Evolutionary conservation across 352 stramenopile species (phyloP).

Genomic region (Phytophthora melonis): DNA sequence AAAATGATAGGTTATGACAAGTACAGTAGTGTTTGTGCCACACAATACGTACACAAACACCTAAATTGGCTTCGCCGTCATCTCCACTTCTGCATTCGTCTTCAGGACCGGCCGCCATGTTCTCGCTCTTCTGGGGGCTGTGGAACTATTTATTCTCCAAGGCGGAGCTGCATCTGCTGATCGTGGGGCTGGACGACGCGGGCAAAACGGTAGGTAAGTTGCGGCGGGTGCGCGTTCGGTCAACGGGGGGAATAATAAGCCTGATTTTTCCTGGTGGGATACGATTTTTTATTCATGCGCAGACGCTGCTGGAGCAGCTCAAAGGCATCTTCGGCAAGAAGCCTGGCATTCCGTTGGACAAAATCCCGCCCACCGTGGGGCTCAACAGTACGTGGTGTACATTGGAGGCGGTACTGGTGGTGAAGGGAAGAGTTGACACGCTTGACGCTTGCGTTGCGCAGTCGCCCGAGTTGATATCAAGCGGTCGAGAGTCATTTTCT

Average conservation of each 20-base stretch:
- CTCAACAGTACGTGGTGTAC: slow-evolving; percentile 78
- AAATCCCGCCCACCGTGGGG: slow-evolving; percentile 92
- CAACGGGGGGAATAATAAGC: too few relatives aligned
- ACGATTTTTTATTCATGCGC: background rate
- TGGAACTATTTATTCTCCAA: slow-evolving; percentile 90
- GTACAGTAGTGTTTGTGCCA: too few relatives aligned
- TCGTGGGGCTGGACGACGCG: slow-evolving; percentile 92
- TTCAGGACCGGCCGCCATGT: slow-evolving; percentile 54
- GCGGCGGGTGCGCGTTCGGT: background rate
- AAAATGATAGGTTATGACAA: too few relatives aligned
- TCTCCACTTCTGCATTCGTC: background rate
- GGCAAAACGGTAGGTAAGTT: slow-evolving; percentile 92
- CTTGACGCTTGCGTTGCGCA: slow-evolving; percentile 30
- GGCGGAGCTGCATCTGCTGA: slow-evolving; percentile 91
- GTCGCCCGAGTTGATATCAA: slow-evolving; percentile 86
- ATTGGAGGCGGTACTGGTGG: background rate
- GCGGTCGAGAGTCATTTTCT: slow-evolving; percentile 91
- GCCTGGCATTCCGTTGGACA: slow-evolving; percentile 88
- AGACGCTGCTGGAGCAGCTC: slow-evolving; percentile 92
- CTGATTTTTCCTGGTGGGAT: background rate
- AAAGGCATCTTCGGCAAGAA: slow-evolving; percentile 93
- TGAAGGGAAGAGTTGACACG: too few relatives aligned
- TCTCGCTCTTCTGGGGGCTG: slow-evolving; percentile 85
- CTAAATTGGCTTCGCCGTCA: slow-evolving; percentile 11
- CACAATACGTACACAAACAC: too few relatives aligned